phyloP scores from a whole-genome alignment of 192 early-diverging fungal species.

The Phycomyces nitens region DNA sequence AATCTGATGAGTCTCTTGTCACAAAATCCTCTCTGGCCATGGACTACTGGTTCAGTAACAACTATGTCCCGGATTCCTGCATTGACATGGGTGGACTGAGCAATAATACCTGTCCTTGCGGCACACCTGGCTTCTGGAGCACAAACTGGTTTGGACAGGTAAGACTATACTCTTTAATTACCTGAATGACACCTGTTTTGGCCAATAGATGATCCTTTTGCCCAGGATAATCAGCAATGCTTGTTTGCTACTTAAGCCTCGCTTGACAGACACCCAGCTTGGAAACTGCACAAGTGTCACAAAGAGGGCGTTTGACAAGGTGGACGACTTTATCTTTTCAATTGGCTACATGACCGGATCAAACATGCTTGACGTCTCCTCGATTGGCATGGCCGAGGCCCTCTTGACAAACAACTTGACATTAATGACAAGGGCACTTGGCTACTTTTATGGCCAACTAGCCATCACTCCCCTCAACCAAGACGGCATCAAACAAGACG shows the following conservation, averaged over 20 bases:
- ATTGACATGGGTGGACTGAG: conserved; percentile 20
- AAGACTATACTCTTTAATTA: conserved; percentile 1
- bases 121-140: conserved; percentile 32
- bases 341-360: conserved; percentile 24
- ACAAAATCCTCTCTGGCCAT: conserved; percentile 10
- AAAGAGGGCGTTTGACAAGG: conserved; percentile 1
- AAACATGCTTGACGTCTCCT: conserved; percentile 22
- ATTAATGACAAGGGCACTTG: conserved; percentile 2
- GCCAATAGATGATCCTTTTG: conserved; percentile 15
- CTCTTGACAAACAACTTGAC: conserved; percentile 23
- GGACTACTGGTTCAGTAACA: conserved; percentile 27
- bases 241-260: conserved; percentile 18
- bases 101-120: conserved; percentile 30
- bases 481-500: conserved; percentile 26
- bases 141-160: conserved; percentile 33
- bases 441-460: conserved; percentile 16
- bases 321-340: conserved; percentile 15
- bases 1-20: conserved; percentile 10
- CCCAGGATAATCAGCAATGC: conserved; percentile 9
- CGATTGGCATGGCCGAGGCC: conserved; percentile 4
- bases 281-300: conserved; percentile 12
- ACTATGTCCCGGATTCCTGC: conserved; percentile 12
- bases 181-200: neutral
- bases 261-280: neutral
- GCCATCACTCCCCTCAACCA: neutral